Percentiles rank a stretch among this genome's conserved stretches.
These are phyloP conservation scores for Anthoceros angustus DNA, from an alignment of 225 moss, liverwort and hornwort species.

Conservation along the genomic window DNA sequence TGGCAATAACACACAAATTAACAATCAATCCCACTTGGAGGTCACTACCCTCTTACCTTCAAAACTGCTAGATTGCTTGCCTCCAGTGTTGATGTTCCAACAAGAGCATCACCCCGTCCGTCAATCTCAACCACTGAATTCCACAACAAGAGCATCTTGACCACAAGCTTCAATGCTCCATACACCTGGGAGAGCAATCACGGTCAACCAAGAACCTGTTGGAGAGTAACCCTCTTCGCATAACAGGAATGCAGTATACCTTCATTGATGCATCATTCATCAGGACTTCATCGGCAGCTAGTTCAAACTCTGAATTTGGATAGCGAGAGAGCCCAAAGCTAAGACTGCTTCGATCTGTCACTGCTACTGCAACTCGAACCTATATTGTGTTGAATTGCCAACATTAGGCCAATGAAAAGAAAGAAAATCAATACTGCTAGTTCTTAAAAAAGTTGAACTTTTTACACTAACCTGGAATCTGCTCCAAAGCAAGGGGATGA, in stretches of 20 bases:
- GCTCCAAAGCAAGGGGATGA: slow-evolving; percentile 86
- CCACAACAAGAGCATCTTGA: slow-evolving; percentile 82
- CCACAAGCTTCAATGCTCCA: slow-evolving; percentile 64
- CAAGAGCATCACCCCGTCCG: slow-evolving; percentile 64
- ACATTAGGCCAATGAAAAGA: background rate
- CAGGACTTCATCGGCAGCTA: slow-evolving; percentile 77
- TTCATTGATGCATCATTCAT: slow-evolving; percentile 59
- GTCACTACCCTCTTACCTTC: slow-evolving; percentile 23
- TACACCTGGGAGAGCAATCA: slow-evolving; percentile 29
- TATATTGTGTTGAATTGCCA: slow-evolving; percentile 19
- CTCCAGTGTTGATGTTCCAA: slow-evolving; percentile 70
- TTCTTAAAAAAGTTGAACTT: background rate
- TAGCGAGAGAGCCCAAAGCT: slow-evolving; percentile 66
- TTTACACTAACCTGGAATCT: slow-evolving; percentile 61
- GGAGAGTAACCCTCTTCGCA: background rate
- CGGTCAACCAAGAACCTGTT: background rate
- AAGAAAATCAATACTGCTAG: background rate
- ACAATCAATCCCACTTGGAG: too few relatives aligned
- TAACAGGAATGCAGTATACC: slow-evolving; percentile 11
- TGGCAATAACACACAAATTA: background rate
- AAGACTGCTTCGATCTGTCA: slow-evolving; percentile 51
- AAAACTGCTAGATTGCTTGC: slow-evolving; percentile 71
- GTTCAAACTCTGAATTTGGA: slow-evolving; percentile 79
- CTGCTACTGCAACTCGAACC: slow-evolving; percentile 67
- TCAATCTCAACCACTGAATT: slow-evolving; percentile 55